Evolutionary conservation across 2,329 filamentous ascomycete species (phyloP).

Genomic region (Colletotrichum orbiculare): DNA sequence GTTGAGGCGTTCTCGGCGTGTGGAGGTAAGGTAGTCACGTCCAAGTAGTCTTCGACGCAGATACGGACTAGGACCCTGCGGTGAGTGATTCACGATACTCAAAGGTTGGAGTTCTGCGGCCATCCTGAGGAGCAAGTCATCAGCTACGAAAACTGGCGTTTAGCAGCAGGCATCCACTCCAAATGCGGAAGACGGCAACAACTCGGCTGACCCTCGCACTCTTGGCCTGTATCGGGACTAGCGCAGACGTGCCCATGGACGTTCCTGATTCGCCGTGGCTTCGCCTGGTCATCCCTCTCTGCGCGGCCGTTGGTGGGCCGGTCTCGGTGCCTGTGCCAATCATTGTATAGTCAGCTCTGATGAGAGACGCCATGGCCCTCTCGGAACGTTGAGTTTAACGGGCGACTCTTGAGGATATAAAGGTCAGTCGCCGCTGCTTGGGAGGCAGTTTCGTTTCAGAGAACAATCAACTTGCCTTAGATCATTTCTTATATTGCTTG

Average conservation of each 20-base stretch:
- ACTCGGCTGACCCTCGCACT: constrained; percentile 31
- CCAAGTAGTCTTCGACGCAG: too few species aligned
- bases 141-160: neutral
- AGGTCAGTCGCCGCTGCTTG: neutral
- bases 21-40: too few species aligned
- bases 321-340: constrained; percentile 8
- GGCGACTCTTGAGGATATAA: neutral
- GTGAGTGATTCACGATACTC: too few species aligned
- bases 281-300: constrained; percentile 7
- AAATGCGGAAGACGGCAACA: constrained; percentile 6
- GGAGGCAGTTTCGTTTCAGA: neutral
- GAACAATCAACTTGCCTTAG: neutral
- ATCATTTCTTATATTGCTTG: too few species aligned
- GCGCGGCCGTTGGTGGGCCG: constrained; percentile 4
- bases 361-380: constrained; percentile 6
- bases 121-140: neutral
- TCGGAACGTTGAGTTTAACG: neutral
- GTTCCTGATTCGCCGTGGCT: constrained; percentile 8
- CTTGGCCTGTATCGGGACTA: constrained; percentile 30
- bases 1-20: neutral
- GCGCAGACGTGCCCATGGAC: neutral
- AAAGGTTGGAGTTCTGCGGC: neutral
- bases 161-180: neutral
- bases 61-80: too few species aligned
- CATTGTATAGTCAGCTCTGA: neutral